A percentile compares a stretch with the other conserved stretches of the same genome.
Evolutionary conservation across 257 asterid species (phyloP).

Genomic region (Capsicum rhomboideum): DNA sequence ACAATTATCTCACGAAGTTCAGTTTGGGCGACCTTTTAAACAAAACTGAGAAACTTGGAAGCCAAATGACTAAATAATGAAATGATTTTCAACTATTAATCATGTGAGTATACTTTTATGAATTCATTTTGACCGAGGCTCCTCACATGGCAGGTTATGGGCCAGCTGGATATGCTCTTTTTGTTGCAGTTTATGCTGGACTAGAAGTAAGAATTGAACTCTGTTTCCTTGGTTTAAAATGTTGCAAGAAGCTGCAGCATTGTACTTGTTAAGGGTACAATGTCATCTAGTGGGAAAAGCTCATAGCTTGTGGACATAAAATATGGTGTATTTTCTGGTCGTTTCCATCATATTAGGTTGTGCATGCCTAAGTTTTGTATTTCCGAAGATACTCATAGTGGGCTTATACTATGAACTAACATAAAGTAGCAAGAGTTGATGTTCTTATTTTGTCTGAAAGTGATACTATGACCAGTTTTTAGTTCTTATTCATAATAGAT

Average conservation of each 20-base stretch:
- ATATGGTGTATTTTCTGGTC: not conserved
- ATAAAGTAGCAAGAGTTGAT: not conserved
- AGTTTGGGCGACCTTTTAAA: not conserved
- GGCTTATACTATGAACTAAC: not conserved
- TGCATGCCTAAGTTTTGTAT: not conserved
- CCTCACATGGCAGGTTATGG: conserved; percentile 63
- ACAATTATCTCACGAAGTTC: not conserved
- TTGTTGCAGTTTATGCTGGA: conserved; percentile 86
- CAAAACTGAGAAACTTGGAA: not conserved
- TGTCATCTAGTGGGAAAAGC: not conserved
- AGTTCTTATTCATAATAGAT: not conserved
- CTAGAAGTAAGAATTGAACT: conserved; percentile 59
- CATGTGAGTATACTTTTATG: not conserved
- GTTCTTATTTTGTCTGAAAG: not conserved
- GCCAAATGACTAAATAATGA: not conserved
- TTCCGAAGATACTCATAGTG: not conserved
- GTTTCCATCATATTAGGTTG: not conserved
- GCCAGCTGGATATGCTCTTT: conserved; percentile 90
- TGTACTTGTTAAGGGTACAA: not conserved
- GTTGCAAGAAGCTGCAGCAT: not conserved
- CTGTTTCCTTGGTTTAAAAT: conserved; percentile 5
- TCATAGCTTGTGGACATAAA: not conserved
- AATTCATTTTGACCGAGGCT: not conserved
- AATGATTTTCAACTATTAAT: not conserved
- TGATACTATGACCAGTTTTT: not conserved